Evolutionary conservation across 768 basidiomycete genomes (phyloP).

Genomic region (Terana coerulea): DNA sequence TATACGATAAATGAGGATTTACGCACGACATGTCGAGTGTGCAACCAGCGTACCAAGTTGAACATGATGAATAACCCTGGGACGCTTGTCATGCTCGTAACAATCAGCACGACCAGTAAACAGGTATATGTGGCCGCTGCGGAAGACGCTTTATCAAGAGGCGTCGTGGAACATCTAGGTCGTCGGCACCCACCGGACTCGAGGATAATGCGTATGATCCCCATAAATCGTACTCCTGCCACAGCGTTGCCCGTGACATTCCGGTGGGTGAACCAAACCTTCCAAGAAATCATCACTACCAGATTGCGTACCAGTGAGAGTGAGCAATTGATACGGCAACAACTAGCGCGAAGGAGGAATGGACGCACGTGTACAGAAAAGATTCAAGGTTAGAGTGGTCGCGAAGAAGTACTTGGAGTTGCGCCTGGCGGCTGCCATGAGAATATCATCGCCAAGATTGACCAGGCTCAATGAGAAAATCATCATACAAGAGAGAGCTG

Average conservation of each 20-base stretch:
- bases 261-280: constrained; percentile 23
- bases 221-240: constrained; percentile 7
- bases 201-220: constrained; percentile 16
- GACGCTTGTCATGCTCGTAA: constrained; percentile 10
- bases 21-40: background rate
- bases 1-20: background rate
- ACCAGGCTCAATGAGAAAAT: constrained; percentile 16
- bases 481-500: constrained; percentile 20
- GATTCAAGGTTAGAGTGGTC: constrained; percentile 22
- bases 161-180: background rate
- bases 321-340: too few relatives aligned
- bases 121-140: constrained; percentile 18
- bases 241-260: constrained; percentile 4
- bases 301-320: background rate
- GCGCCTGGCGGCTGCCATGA: constrained; percentile 16
- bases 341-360: too few relatives aligned
- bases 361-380: constrained; percentile 27
- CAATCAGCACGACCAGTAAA: constrained; percentile 19
- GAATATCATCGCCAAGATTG: constrained; percentile 18
- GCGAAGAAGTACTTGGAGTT: constrained; percentile 24
- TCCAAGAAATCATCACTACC: constrained; percentile 23
- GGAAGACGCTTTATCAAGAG: background rate
- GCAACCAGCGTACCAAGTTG: constrained; percentile 13
- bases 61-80: constrained; percentile 11
- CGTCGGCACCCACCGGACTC: constrained; percentile 16